Evolutionary conservation across 2,329 filamentous ascomycete genomes (phyloP), one percentile per base, ranked within the genome.

Genomic region (Neopestalotiopsis rosae): DNA sequence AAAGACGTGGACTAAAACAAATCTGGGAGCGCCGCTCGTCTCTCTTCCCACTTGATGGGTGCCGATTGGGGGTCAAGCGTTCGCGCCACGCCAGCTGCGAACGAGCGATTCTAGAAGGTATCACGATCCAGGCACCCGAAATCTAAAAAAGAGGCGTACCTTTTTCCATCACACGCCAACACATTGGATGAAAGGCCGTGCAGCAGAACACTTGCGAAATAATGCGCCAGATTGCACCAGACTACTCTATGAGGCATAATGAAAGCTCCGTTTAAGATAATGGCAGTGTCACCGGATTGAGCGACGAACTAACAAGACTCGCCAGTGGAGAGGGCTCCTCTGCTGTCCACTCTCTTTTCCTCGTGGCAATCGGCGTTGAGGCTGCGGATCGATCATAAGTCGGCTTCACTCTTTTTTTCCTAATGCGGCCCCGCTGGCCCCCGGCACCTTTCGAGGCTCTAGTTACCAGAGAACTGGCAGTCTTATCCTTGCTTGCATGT

Each of bases 231-330:
- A 13, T n/a, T 52, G 45, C 45, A 52, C 45, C 45, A n/a, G 45
- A 52, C 45, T 20, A 9, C 14, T 17, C 17, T 10, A 28, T 52
- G 45, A 52, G 45, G 45, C 45, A 52, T 52, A 52, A 52, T 52
- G n/a, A 52, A 52, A 20, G n/a, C 45, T 20, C 45, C 34, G 34
- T 38, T n/a, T 20, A 17, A 52, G 17, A n/a, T 52, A 20, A n/a
- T 52, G 45, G 45, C 45, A 52, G 45, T 52, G 45, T 52, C 45
- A 52, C 45, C 45, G 45, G 45, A 20, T 52, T 52, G 45, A 52
- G 45, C 45, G 45, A 52, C 7, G 45, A 20, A 20, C 45, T 52
- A 52, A 52, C 17, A 20, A n/a, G 45, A 20, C 45, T 17, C 45
- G 45, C 17, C 45, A 20, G 45, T 52, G 45, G 45, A n/a, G 45